These are phyloP conservation scores for Manihot esculenta DNA, from an alignment of 441 rosid genomes.

Conservation along the genomic window DNA sequence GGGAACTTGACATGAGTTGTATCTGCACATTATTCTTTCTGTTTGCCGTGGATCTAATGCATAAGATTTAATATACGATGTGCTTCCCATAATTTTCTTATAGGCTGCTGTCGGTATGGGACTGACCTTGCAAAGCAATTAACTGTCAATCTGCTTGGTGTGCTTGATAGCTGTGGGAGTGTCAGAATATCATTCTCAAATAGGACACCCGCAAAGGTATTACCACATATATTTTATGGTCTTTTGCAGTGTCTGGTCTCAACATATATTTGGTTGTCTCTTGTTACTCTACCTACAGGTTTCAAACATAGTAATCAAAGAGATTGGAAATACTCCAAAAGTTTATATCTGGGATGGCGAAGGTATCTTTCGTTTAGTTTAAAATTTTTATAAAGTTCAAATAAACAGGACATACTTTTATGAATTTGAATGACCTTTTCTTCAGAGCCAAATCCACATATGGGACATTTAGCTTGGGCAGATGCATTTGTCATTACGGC, in stretches of 20 bases:
- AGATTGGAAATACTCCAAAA: conserved; percentile 65
- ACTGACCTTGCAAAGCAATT: conserved; percentile 75
- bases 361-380: conserved; percentile 45
- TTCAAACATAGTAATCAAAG: conserved; percentile 55
- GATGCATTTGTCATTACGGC: conserved; percentile 94
- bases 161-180: conserved; percentile 72
- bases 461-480: conserved; percentile 96
- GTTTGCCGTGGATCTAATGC: not conserved
- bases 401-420: conserved; percentile 4
- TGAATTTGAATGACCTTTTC: conserved; percentile 17
- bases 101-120: conserved; percentile 79
- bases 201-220: conserved; percentile 79
- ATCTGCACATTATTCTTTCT: not conserved
- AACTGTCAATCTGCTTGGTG: conserved; percentile 47
- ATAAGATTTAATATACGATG: not conserved
- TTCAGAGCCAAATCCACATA: conserved; percentile 79
- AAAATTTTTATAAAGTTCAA: conserved; percentile 13
- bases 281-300: conserved; percentile 39
- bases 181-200: conserved; percentile 79
- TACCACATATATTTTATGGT: not conserved
- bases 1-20: not conserved
- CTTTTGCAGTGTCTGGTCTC: not conserved
- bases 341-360: conserved; percentile 77
- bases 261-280: not conserved
- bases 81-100: conserved; percentile 1